Evolutionary conservation across 257 asterid species (phyloP), one percentile per base, ranked within the genome.

Genomic region (Echium plantagineum): DNA sequence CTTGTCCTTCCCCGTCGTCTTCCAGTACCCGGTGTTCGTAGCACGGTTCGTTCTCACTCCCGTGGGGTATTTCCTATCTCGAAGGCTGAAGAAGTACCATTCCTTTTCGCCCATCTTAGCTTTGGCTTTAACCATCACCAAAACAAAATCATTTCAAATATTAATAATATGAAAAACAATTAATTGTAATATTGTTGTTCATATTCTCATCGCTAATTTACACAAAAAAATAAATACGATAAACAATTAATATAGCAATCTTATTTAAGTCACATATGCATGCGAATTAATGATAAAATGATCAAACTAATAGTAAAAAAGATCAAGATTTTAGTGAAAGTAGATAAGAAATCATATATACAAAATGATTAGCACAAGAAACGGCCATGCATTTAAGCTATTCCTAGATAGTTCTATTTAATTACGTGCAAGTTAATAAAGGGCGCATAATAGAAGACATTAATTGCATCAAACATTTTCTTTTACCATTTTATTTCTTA

Each of bases 101-200:
- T 90, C 98, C 9, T 85, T 87, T 65, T 78, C 98, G 69, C 98
- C 96, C 91, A 87, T 87, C 69, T 87, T 90, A 6, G 98, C 95
- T 71, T 90, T 90, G 57, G 84, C 97, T 90, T 20, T 26, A 53
- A 1, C 56, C 32, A 49, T 52, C 3, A 54, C 9, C 20, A 52
- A 10, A 24, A 2, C 20, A 16, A 67, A 7, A 4, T 1, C 2
- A 24, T 24, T 24, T 24, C 26, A 24, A 3, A 24, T 24, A 24
- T n/a, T n/a, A n/a, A n/a, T n/a, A n/a, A n/a, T n/a, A n/a, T n/a
- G n/a, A n/a, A n/a, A n/a, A n/a, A n/a, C n/a, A n/a, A n/a, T n/a
- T n/a, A n/a, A n/a, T n/a, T n/a, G n/a, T n/a, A n/a, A n/a, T n/a
- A n/a, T n/a, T n/a, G n/a, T n/a, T n/a, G n/a, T n/a, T n/a, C n/a